Evolutionary conservation across 2,329 filamentous ascomycete genomes (phyloP), one percentile per base, ranked within the genome.

Genomic region (Aschersonia sp.): DNA sequence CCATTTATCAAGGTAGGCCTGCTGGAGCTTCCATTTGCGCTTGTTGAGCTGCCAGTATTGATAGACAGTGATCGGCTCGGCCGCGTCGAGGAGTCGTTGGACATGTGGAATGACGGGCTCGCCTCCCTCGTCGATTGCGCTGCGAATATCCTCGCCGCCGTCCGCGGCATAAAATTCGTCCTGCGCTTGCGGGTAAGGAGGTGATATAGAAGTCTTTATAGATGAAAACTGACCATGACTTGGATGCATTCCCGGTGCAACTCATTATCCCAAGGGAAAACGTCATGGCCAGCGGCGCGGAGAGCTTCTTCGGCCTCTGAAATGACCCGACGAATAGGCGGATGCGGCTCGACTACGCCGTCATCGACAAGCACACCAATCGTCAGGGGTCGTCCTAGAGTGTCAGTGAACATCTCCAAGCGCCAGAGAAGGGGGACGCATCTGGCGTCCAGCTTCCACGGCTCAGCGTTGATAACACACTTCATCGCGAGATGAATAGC

Each of bases 31-130:
- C 30, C 67, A 49, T 55, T 82, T 83, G 30, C 68, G 66, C 50
- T 66, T 75, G 60, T 82, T 83, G 6, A 84, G 66, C 53, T 82
- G 78, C 80, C 79, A 84, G 60, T 83, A 84, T 5, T 79, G 67
- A 49, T 76, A 81, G 0, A 82, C 76, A 0, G 75, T 79, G 11
- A 82, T 75, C 1, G 76, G 57, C 9, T 67, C 53, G 2, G 68
- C 73, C 0, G 68, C 65, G 46, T 75, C 73, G 11, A 82, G 59
- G 5, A 83, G 65, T 0, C 63, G 67, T 54, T 80, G 67, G 0
- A 83, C 77, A 47, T 79, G 74, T 0, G 74, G 71, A 4, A 81
- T 70, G 41, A 70, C 71, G 0, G 79, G 78, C 48, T 83, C 79
- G 1, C 79, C 78, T 1, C 70, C 76, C 2, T 61, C 66, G 5